Conservation (phyloP, 352 stramenopile species). For the Phytophthora hybrid region DNA sequence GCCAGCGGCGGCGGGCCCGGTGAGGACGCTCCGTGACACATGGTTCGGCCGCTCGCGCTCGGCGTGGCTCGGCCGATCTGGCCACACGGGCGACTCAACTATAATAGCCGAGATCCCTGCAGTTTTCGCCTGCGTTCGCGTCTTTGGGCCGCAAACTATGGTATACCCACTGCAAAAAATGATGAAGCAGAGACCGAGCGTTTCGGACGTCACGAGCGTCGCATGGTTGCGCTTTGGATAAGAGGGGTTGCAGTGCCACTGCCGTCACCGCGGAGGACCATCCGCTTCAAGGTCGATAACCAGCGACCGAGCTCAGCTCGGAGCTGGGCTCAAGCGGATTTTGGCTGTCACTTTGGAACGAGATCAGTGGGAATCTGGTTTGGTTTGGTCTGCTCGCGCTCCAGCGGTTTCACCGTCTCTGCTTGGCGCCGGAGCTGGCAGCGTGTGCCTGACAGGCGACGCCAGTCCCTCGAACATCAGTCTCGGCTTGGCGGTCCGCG, state of each 20-base stretch:
- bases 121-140: no score
- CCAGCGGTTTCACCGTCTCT: slow-evolving; percentile 11
- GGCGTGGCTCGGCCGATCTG: background rate
- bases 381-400: background rate
- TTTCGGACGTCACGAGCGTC: slow-evolving; percentile 19
- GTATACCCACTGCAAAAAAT: background rate
- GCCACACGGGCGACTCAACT: background rate
- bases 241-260: slow-evolving; percentile 9
- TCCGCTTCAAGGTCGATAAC: slow-evolving; percentile 15
- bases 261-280: slow-evolving; percentile 12
- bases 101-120: background rate
- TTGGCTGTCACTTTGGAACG: background rate
- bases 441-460: slow-evolving; percentile 3
- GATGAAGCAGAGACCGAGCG: background rate
- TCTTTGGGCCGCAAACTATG: background rate
- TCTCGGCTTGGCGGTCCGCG: background rate
- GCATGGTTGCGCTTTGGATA: slow-evolving; percentile 32
- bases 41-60: slow-evolving; percentile 8
- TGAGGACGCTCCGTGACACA: background rate
- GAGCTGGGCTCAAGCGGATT: background rate
- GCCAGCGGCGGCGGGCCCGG: background rate
- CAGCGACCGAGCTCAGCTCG: background rate
- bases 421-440: slow-evolving; percentile 5
- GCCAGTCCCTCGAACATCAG: background rate
- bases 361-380: slow-evolving; percentile 23